Percentiles rank a stretch among this genome's conserved stretches.
Evolutionary conservation across 371 early-diverging fungal species (phyloP).

Genomic region (Phascolomyces articulosus): DNA sequence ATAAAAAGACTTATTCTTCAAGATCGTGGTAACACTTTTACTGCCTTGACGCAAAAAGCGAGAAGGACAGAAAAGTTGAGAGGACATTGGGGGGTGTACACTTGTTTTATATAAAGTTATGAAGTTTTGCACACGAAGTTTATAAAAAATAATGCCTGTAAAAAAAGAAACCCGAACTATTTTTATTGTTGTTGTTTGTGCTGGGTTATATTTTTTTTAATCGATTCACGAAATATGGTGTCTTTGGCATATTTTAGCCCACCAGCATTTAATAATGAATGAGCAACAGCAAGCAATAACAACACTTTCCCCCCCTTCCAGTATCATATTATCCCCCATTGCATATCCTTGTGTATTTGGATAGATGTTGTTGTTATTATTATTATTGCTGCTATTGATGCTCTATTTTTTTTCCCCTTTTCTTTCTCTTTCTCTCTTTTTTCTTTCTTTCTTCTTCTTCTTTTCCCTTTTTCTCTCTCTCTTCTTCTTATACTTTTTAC

Average conservation of each 20-base stretch:
- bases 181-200: too few relatives aligned
- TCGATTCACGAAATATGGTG: too few relatives aligned
- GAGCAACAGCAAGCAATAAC: too few relatives aligned
- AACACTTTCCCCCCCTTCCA: too few relatives aligned
- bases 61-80: slow-evolving; percentile 8
- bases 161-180: too few relatives aligned
- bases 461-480: neutral
- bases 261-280: too few relatives aligned
- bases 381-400: neutral
- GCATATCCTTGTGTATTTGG: too few relatives aligned
- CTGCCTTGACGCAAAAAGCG: slow-evolving; percentile 6
- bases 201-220: too few relatives aligned
- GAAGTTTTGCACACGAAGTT: too few relatives aligned
- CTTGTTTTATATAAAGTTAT: too few relatives aligned
- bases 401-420: neutral
- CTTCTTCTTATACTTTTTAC: neutral
- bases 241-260: too few relatives aligned
- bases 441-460: slow-evolving; percentile 14
- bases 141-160: too few relatives aligned
- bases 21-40: neutral
- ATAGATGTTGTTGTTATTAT: neutral
- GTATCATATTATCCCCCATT: neutral
- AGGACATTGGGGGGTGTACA: neutral
- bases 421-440: neutral
- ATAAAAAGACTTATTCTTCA: neutral